These are phyloP conservation scores for Hypomontagnella submonticulosa DNA, from an alignment of 495 filamentous ascomycete species.

Conservation along the genomic window DNA sequence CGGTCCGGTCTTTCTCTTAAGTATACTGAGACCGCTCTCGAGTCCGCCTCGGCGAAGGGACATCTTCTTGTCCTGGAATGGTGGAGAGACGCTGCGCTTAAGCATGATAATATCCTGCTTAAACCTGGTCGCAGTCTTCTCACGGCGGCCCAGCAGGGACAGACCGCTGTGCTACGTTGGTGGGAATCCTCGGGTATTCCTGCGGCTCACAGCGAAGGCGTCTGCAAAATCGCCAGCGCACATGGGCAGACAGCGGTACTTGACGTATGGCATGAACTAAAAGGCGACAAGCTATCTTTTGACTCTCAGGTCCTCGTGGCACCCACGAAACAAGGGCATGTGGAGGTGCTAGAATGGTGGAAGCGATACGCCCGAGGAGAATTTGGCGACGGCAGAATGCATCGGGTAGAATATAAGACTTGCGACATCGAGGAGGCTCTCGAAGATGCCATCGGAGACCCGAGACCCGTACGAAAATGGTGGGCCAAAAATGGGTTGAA, in stretches of 20 bases:
- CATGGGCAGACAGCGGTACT: slow-evolving; percentile 89
- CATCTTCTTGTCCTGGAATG: slow-evolving; percentile 87
- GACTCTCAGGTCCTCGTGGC: slow-evolving; percentile 90
- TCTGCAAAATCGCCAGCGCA: slow-evolving; percentile 83
- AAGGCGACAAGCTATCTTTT: slow-evolving; percentile 84
- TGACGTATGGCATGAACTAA: slow-evolving; percentile 80
- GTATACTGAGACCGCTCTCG: slow-evolving; percentile 86
- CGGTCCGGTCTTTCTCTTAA: slow-evolving; percentile 80
- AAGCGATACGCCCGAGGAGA: slow-evolving; percentile 72
- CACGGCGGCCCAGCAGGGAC: slow-evolving; percentile 81
- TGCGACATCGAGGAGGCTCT: slow-evolving; percentile 95
- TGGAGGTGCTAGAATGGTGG: slow-evolving; percentile 92
- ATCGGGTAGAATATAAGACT: slow-evolving; percentile 87
- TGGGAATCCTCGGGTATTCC: slow-evolving; percentile 83
- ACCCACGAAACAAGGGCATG: slow-evolving; percentile 86
- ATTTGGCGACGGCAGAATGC: slow-evolving; percentile 55
- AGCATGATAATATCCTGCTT: slow-evolving; percentile 58
- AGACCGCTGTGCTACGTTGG: slow-evolving; percentile 77
- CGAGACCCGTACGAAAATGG: slow-evolving; percentile 79
- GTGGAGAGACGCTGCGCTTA: slow-evolving; percentile 77
- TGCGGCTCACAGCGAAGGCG: slow-evolving; percentile 75
- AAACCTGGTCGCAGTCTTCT: slow-evolving; percentile 85
- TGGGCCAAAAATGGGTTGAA: slow-evolving; percentile 93
- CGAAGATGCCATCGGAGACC: slow-evolving; percentile 81
- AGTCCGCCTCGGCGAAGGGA: slow-evolving; percentile 84